These are phyloP conservation scores for Irpex lacteus DNA, from an alignment of 1,284 basidiomycete genomes.

Conservation along the genomic window DNA sequence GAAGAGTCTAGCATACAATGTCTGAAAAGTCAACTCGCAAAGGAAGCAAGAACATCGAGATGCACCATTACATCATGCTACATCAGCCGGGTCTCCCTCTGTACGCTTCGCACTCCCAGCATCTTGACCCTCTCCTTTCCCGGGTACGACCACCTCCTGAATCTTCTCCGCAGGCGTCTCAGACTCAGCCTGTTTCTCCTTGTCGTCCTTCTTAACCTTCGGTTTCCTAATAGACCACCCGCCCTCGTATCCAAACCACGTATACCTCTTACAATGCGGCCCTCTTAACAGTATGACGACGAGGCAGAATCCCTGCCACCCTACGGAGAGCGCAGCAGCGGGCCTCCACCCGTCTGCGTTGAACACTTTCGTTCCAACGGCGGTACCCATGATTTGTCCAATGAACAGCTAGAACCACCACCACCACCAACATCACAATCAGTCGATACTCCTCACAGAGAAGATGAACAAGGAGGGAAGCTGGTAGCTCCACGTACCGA, in stretches of 20 bases:
- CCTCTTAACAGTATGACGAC: slow-evolving; percentile 27
- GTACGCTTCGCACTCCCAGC: too few species aligned
- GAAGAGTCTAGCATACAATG: too few species aligned
- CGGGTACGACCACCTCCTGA: background rate
- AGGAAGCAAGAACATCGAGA: too few species aligned
- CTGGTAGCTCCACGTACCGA: slow-evolving; percentile 26
- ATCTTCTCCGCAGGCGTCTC: background rate
- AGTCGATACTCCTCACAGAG: background rate
- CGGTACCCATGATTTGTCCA: slow-evolving; percentile 49
- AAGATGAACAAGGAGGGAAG: slow-evolving; percentile 35
- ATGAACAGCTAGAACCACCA: slow-evolving; percentile 31
- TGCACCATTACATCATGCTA: too few species aligned
- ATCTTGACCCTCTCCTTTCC: background rate
- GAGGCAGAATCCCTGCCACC: slow-evolving; percentile 41
- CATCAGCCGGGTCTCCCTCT: too few species aligned
- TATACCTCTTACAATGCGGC: slow-evolving; percentile 32
- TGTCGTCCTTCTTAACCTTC: background rate
- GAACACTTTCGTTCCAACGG: slow-evolving; percentile 50
- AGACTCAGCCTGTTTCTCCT: background rate
- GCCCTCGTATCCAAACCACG: slow-evolving; percentile 37
- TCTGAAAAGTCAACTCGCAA: too few species aligned
- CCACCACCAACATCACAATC: background rate
- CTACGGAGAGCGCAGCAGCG: slow-evolving; percentile 44
- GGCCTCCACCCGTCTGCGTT: slow-evolving; percentile 51
- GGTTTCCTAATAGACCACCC: slow-evolving; percentile 28